These are phyloP conservation scores for Vitis rupestris DNA, from an alignment of 164 flowering plant genomes.

Conservation along the genomic window DNA sequence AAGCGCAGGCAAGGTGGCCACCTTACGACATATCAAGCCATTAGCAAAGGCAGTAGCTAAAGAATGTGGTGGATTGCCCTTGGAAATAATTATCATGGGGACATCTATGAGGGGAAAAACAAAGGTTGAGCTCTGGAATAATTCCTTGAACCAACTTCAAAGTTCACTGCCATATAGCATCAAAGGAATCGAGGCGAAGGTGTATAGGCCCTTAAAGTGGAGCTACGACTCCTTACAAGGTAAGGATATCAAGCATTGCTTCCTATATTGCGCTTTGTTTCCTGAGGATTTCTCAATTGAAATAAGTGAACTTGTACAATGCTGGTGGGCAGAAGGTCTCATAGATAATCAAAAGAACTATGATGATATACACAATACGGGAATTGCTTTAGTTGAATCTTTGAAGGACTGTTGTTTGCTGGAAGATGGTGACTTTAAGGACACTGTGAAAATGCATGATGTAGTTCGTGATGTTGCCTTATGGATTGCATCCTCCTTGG, in stretches of 20 bases:
- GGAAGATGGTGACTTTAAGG: neutral
- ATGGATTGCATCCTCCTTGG: conserved; percentile 5
- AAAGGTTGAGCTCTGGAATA: conserved; percentile 1
- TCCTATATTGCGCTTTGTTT: neutral
- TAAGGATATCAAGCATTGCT: conserved; percentile 1
- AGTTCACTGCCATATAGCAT: neutral
- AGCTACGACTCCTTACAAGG: conserved; percentile 4
- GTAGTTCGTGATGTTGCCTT: conserved; percentile 12
- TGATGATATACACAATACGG: neutral
- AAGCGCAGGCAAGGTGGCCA: no score
- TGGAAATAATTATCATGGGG: conserved; percentile 5
- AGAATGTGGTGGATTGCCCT: conserved; percentile 6
- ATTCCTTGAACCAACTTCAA: neutral
- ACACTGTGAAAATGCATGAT: conserved; percentile 11
- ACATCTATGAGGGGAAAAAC: conserved; percentile 2
- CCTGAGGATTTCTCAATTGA: conserved; percentile 2
- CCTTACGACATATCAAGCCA: neutral
- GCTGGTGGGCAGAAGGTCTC: conserved; percentile 8
- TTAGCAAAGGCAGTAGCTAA: neutral
- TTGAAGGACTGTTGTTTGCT: conserved; percentile 5
- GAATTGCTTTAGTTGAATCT: neutral
- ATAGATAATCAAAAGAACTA: neutral
- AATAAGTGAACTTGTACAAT: neutral
- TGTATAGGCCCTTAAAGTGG: conserved; percentile 4
- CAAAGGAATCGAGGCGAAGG: neutral